These are phyloP conservation scores for Barbatosphaeria neglecta DNA, from an alignment of 495 filamentous ascomycete species.

Conservation along the genomic window DNA sequence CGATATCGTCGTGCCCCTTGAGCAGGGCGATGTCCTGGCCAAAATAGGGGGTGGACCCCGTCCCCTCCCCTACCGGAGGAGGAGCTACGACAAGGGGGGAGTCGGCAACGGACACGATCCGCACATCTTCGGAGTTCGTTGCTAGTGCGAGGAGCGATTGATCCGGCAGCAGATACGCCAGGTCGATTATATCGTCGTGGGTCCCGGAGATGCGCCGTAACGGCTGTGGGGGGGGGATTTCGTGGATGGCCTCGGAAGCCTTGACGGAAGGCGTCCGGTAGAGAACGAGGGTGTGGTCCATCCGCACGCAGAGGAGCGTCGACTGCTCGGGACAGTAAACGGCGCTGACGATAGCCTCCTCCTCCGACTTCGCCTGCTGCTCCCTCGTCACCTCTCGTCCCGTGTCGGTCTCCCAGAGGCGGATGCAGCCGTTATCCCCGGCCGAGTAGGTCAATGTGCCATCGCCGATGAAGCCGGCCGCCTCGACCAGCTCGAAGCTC, in stretches of 20 bases:
- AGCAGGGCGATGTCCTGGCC: conserved; percentile 78
- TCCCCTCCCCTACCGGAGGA: conserved; percentile 8
- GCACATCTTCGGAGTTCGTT: conserved; percentile 88
- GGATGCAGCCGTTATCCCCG: conserved; percentile 69
- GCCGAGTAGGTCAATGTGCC: conserved; percentile 67
- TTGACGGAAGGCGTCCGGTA: conserved; percentile 40
- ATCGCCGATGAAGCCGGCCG: conserved; percentile 62
- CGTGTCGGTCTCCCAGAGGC: conserved; percentile 68
- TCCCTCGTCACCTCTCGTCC: conserved; percentile 70
- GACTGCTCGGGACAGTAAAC: conserved; percentile 49
- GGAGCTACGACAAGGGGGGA: conserved; percentile 12
- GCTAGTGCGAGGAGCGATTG: conserved; percentile 76
- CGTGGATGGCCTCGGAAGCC: conserved; percentile 13
- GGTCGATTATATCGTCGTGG: conserved; percentile 92
- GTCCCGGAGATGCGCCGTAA: conserved; percentile 82
- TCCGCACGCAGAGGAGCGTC: conserved; percentile 72
- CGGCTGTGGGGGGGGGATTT: conserved; percentile 23
- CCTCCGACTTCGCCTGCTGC: conserved; percentile 53
- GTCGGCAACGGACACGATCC: conserved; percentile 55
- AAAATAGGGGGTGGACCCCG: conserved; percentile 48
- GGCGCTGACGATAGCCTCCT: conserved; percentile 63
- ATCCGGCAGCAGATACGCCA: conserved; percentile 71
- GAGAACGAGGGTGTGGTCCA: conserved; percentile 73
- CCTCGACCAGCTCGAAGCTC: conserved; percentile 75
- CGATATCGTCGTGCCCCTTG: conserved; percentile 85